Base-by-base conservation (phyloP, 2,329 filamentous ascomycete species). In the Tolypocladium nubicola region DNA sequence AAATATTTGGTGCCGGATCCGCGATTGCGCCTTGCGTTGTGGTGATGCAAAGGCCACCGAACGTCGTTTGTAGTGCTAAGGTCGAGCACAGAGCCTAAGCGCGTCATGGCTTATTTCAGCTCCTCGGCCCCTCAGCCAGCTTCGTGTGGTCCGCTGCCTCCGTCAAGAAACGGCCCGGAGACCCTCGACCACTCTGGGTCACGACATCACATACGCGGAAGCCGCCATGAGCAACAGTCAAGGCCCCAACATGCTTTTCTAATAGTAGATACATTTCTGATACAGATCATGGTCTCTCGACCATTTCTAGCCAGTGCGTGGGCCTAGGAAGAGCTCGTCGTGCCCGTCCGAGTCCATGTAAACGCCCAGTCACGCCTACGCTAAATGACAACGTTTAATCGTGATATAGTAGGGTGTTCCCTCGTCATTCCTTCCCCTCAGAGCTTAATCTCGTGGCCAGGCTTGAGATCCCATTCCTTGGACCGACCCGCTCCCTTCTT, bases 401-500 rank as follows among this genome's bases (percentile, higher is more conserved):
- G 19, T 52, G 30, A 35, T 37, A n/a, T 14, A 30, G 30, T 9
- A 50, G 7, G 30, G 47, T 35, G 7, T 16, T 47, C 10, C 38
- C 21, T 45, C 33, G 30, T 9, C 16, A 9, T 19, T 14, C 2
- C 1, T 19, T 45, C n/a, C 19, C 5, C 14, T 68, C 58, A 72
- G 26, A 63, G 61, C 21, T 59, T 52, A 55, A 74, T 68, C 58
- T 71, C 70, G 56, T 74, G 71, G 4, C 71, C 73, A n/a, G 71
- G 67, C 62, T 70, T 72, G 53, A 76, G 61, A 13, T 66, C 65
- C 73, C 73, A 75, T 55, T 72, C 68, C 61, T 74, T 75, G 35
- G 61, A 57, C 21, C 70, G 66, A 2, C 72, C 72, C 30, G 65
- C 56, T 2, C 72, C 73, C 55, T 67, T 70, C 66, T 71, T 75